Percentiles rank a stretch among this genome's conserved stretches.
These are phyloP conservation scores for Curvularia eragrostidis DNA, from an alignment of 2,329 filamentous ascomycete species.

Conservation along the genomic window DNA sequence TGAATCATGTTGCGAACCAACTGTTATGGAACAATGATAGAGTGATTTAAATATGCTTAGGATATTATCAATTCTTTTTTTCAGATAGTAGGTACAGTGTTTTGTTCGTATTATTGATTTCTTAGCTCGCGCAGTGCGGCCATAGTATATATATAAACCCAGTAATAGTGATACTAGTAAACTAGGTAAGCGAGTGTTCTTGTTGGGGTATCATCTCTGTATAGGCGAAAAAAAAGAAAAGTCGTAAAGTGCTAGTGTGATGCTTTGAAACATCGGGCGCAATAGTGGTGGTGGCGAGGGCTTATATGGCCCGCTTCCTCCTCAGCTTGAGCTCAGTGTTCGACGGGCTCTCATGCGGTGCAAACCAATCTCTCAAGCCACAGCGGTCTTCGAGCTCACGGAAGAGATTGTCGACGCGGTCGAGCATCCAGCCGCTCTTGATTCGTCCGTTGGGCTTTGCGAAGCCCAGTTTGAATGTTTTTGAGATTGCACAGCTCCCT, in stretches of 20 bases:
- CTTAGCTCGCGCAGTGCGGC: conserved; percentile 9
- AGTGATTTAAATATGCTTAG: not conserved
- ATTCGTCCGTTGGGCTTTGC: conserved; percentile 38
- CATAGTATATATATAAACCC: not conserved
- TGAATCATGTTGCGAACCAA: too few species aligned
- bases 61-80: not conserved
- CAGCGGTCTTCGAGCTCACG: conserved; percentile 40
- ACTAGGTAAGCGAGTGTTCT: conserved; percentile 17
- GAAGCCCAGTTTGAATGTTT: conserved; percentile 42
- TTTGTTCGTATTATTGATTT: not conserved
- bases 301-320: conserved; percentile 3
- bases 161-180: not conserved
- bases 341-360: conserved; percentile 28
- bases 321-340: conserved; percentile 26
- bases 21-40: too few species aligned
- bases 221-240: not conserved
- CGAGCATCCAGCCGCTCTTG: conserved; percentile 46
- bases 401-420: conserved; percentile 46
- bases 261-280: not conserved
- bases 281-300: not conserved
- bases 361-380: conserved; percentile 45
- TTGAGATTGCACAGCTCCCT: conserved; percentile 42
- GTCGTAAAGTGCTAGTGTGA: conserved; percentile 3
- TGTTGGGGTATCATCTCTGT: conserved; percentile 16
- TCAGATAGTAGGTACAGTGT: not conserved